phyloP scores from a whole-genome alignment of 1,284 basidiomycete species.

The Porodaedalea pini region DNA sequence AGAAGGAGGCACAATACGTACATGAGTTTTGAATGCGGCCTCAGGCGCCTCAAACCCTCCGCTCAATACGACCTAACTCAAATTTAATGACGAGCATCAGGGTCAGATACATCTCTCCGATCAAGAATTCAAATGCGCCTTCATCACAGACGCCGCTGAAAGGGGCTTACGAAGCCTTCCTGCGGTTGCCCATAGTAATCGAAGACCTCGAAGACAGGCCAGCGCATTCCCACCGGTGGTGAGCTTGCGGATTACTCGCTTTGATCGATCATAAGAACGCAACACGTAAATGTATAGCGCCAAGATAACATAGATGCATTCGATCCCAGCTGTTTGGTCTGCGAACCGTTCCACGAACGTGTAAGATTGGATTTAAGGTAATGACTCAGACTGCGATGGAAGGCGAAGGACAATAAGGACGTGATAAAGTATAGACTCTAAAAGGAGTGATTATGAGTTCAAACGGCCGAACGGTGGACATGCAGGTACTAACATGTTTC shows the following conservation, averaged over 20 bases:
- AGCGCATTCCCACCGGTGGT: background rate
- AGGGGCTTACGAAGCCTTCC: background rate
- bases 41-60: constrained; percentile 2
- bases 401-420: constrained; percentile 1
- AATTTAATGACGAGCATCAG: background rate
- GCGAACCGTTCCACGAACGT: background rate
- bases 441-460: constrained; percentile 8
- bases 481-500: constrained; percentile 8
- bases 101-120: too few relatives aligned
- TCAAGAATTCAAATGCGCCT: background rate
- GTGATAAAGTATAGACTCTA: constrained; percentile 5
- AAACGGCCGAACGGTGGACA: background rate
- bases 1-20: background rate
- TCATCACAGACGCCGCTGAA: background rate
- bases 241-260: background rate
- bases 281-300: background rate
- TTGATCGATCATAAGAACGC: background rate
- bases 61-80: background rate
- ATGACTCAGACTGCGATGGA: background rate
- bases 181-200: constrained; percentile 11
- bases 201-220: constrained; percentile 1
- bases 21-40: background rate
- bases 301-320: background rate
- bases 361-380: constrained; percentile 3
- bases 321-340: background rate